A percentile compares a stretch with the other conserved stretches of the same genome.
These are phyloP conservation scores for Peronosclerospora sorghi DNA, from an alignment of 352 stramenopile genomes.

Conservation along the genomic window DNA sequence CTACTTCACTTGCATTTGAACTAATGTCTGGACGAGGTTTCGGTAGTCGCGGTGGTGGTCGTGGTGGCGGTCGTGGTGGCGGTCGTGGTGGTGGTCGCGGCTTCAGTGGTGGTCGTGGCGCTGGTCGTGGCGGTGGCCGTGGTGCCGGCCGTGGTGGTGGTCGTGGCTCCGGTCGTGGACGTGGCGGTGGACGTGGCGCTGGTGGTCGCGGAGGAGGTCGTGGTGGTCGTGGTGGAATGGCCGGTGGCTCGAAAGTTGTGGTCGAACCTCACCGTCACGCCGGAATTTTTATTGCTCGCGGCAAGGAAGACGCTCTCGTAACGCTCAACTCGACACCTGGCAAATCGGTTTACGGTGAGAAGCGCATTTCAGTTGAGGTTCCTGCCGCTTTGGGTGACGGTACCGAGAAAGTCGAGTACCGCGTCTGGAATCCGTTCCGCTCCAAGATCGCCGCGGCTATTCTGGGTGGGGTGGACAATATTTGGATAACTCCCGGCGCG, in stretches of 20 bases:
- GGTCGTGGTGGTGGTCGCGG: slow-evolving; percentile 41
- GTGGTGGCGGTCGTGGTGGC: slow-evolving; percentile 36
- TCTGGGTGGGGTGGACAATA: slow-evolving; percentile 97
- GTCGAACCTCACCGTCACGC: slow-evolving; percentile 97
- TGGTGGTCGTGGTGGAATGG: slow-evolving; percentile 83
- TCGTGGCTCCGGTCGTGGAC: slow-evolving; percentile 27
- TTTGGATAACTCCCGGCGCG: slow-evolving; percentile 94
- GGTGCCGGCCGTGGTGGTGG: slow-evolving; percentile 28
- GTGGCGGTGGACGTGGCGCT: slow-evolving; percentile 29
- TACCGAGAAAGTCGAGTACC: slow-evolving; percentile 98
- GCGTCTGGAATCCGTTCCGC: slow-evolving; percentile 99
- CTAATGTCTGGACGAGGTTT: slow-evolving; percentile 54
- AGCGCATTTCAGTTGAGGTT: slow-evolving; percentile 97
- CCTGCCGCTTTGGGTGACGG: slow-evolving; percentile 80
- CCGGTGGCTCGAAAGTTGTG: slow-evolving; percentile 93
- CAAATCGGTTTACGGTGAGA: slow-evolving; percentile 99
- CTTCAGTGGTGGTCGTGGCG: slow-evolving; percentile 27
- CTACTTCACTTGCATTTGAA: slow-evolving; percentile 6
- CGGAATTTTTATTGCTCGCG: slow-evolving; percentile 96
- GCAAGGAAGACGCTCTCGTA: slow-evolving; percentile 98
- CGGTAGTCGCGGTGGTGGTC: slow-evolving; percentile 29
- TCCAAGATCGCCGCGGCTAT: slow-evolving; percentile 98
- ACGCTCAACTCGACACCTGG: slow-evolving; percentile 98
- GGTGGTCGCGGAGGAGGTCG: slow-evolving; percentile 53
- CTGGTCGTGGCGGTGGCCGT: slow-evolving; percentile 32